These are phyloP conservation scores for Ceratopteris richardii DNA, from an alignment of 75 land plant species.

Conservation along the genomic window DNA sequence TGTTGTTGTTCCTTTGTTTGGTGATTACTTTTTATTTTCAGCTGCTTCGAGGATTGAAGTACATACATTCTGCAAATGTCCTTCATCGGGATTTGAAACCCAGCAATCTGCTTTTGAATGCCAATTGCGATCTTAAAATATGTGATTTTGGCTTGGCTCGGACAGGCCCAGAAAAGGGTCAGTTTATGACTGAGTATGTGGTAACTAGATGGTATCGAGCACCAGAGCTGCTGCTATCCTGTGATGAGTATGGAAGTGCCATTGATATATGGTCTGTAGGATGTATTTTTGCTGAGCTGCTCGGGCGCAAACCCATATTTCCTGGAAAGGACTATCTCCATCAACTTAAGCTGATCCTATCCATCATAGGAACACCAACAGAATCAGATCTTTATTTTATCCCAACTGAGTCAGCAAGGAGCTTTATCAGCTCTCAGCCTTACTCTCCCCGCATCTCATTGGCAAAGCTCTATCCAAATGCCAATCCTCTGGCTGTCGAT, in stretches of 20 bases:
- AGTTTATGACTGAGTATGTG: slow-evolving; percentile 24
- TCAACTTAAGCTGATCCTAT: slow-evolving; percentile 58
- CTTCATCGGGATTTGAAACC: no score
- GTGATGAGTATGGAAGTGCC: slow-evolving; percentile 12
- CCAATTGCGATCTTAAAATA: no score
- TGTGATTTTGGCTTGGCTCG: no score
- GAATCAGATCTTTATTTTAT: slow-evolving; percentile 71
- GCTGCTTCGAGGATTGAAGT: no score
- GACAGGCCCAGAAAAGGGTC: slow-evolving; percentile 4
- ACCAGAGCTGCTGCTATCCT: slow-evolving; percentile 30
- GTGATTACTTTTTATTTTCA: no score
- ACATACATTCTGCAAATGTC: no score
- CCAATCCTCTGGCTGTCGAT: no score
- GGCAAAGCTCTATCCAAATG: slow-evolving; percentile 8
- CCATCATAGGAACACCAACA: slow-evolving; percentile 59
- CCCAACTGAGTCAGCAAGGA: slow-evolving; percentile 51
- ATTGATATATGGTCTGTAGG: slow-evolving; percentile 42
- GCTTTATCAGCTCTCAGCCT: slow-evolving; percentile 52
- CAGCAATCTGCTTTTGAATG: no score
- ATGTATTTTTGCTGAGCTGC: slow-evolving; percentile 4
- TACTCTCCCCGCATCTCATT: slow-evolving; percentile 1
- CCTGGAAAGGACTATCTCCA: background rate
- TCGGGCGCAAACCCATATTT: background rate
- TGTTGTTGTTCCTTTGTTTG: no score
- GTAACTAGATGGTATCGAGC: slow-evolving; percentile 34